Base-by-base conservation (phyloP, 2,329 filamentous ascomycete species). In the Zymoseptoria brevis region DNA sequence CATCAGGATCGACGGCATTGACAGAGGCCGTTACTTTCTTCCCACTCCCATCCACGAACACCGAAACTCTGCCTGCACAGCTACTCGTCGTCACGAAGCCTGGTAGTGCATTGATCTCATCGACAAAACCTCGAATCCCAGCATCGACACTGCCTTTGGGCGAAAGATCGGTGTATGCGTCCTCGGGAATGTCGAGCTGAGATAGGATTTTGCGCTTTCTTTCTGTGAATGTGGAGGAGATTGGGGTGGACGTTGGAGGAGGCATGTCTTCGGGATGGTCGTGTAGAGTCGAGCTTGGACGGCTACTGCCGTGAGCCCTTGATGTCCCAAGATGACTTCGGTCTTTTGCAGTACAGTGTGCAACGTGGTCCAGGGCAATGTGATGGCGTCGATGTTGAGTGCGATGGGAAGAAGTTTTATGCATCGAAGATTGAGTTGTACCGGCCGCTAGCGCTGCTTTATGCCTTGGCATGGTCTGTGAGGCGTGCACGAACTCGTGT, bases 11-110 rank as follows among this genome's bases (percentile, higher is more conserved):
- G 6, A 45, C 19, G 9, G 19, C 26, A 2, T 35, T 26, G 5
- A 30, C 41, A 9, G 41, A 19, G 19, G n/a, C 22, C 48, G 49
- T 24, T 13, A 50, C 55, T 16, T 53, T 57, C 66, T 73, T 76
- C 68, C 84, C 87, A 51, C 77, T 77, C 0, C 92, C 92, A 75
- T 96, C 93, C 0, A 95, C 78, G 69, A 95, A 97, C 3, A 96
- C 88, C 64, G 88, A 92, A 53, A 95, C 83, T 56, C 93, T 81
- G 0, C 93, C 93, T 1, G 90, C 89, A 72, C 93, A 97, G 74
- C 91, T 96, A 75, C 91, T 96, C 2, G 92, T 96, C 1, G 93
- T 96, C 35, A 95, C 90, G 49, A 92, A 82, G 1, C 89, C 90
- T 1, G 86, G 81, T 5, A 87, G 71, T 1, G 68, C 72, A 74